phyloP scores from a whole-genome alignment of 306 rosid genomes.

The Glycyrrhiza uralensis region DNA sequence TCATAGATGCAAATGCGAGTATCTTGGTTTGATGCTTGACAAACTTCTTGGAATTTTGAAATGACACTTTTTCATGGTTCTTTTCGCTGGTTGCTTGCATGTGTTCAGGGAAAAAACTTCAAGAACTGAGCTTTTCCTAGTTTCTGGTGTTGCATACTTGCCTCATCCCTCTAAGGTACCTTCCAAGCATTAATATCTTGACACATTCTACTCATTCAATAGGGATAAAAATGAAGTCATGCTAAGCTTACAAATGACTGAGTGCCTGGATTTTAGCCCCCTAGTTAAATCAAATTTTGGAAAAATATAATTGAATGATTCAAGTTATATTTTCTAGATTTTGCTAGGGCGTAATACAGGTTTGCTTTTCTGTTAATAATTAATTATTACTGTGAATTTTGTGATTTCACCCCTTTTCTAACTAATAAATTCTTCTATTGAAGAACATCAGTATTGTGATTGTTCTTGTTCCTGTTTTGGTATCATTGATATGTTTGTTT shows the following conservation, averaged over 20 bases:
- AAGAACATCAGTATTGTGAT: not conserved
- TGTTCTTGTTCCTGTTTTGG: slow-evolving; percentile 11
- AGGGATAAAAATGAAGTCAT: slow-evolving; percentile 7
- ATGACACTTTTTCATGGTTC: not conserved
- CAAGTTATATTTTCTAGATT: not conserved
- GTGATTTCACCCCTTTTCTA: not conserved
- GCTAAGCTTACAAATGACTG: not conserved
- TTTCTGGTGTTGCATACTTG: slow-evolving; percentile 58
- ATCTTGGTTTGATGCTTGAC: slow-evolving; percentile 5
- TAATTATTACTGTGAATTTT: not conserved
- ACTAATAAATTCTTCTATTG: not conserved
- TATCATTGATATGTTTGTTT: not conserved
- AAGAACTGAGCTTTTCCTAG: slow-evolving; percentile 29
- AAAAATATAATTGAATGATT: not conserved
- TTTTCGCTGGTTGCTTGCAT: slow-evolving; percentile 23
- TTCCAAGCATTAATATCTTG: slow-evolving; percentile 11
- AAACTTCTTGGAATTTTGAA: slow-evolving; percentile 9
- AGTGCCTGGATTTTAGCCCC: not conserved
- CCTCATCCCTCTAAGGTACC: slow-evolving; percentile 73
- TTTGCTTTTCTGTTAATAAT: not conserved
- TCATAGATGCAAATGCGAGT: not conserved
- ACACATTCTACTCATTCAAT: not conserved
- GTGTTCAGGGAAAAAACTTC: slow-evolving; percentile 39
- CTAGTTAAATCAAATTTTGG: slow-evolving; percentile 2
- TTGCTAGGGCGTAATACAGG: not conserved